Evolutionary conservation across 306 rosid species (phyloP).

Genomic region (Heteromeles arbutifolia): DNA sequence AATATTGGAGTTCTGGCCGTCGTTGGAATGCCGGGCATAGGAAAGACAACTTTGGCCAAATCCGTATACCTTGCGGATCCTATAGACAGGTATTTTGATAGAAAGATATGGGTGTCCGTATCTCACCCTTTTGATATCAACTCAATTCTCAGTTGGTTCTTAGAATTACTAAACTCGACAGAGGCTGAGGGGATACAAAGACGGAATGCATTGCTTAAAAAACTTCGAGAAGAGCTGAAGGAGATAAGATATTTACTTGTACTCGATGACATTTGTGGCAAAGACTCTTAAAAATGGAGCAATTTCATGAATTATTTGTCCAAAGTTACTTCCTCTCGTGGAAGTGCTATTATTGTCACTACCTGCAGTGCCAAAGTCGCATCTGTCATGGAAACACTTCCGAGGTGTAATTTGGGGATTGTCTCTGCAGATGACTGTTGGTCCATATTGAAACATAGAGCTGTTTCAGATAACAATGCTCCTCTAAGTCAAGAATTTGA

Average conservation of each 20-base stretch:
- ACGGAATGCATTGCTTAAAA: not conserved
- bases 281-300: not conserved
- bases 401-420: not conserved
- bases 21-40: slow-evolving; percentile 14
- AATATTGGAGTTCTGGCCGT: not conserved
- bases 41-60: slow-evolving; percentile 14
- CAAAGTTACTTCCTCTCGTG: not conserved
- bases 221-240: not conserved
- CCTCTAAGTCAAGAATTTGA: not conserved
- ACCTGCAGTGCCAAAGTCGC: not conserved
- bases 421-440: not conserved
- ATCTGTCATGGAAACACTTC: not conserved
- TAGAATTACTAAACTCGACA: not conserved
- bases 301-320: not conserved
- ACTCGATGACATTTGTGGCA: slow-evolving; percentile 20
- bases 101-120: slow-evolving; percentile 12
- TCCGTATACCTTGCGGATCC: not conserved
- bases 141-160: not conserved
- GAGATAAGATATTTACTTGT: slow-evolving; percentile 15
- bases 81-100: not conserved
- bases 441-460: not conserved
- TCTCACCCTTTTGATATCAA: slow-evolving; percentile 3
- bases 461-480: not conserved
- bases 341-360: slow-evolving; percentile 6
- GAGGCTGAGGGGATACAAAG: too few species aligned